phyloP scores from a whole-genome alignment of 306 rosid species.

The Acacia melanoxylon region DNA sequence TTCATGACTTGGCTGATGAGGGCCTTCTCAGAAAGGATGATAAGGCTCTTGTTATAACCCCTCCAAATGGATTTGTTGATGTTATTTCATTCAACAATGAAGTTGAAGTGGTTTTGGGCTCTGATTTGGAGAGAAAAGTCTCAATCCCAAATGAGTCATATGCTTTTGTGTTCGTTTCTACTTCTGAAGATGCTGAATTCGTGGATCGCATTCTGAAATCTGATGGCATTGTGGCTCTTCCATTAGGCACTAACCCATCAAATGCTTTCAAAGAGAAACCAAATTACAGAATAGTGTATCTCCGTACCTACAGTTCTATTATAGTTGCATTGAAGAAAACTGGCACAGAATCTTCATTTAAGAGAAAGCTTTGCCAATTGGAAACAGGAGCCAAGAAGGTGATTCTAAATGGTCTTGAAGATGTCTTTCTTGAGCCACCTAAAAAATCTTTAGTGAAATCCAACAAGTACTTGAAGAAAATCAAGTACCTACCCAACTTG shows the following conservation, averaged over 20 bases:
- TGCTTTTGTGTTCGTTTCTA: slow-evolving; percentile 56
- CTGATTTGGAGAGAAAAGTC: slow-evolving; percentile 37
- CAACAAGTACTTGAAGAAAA: slow-evolving; percentile 37
- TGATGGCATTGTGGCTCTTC: slow-evolving; percentile 67
- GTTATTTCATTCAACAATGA: slow-evolving; percentile 28
- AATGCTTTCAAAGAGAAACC: slow-evolving; percentile 32
- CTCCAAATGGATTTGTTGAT: slow-evolving; percentile 27
- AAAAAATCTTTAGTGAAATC: slow-evolving; percentile 25
- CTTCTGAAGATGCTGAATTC: slow-evolving; percentile 46
- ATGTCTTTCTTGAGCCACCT: slow-evolving; percentile 62
- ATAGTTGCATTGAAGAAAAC: slow-evolving; percentile 57
- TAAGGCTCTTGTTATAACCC: slow-evolving; percentile 52
- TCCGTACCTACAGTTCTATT: slow-evolving; percentile 46
- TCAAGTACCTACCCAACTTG: slow-evolving; percentile 63
- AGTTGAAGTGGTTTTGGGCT: slow-evolving; percentile 38
- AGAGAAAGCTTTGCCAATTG: slow-evolving; percentile 42
- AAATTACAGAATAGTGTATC: slow-evolving; percentile 56
- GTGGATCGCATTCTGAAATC: slow-evolving; percentile 54
- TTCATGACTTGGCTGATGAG: slow-evolving; percentile 59
- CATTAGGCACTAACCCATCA: slow-evolving; percentile 43
- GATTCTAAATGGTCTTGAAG: slow-evolving; percentile 51
- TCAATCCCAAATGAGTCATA: slow-evolving; percentile 42
- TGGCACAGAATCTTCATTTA: slow-evolving; percentile 30
- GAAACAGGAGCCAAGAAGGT: slow-evolving; percentile 29
- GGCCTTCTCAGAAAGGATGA: slow-evolving; percentile 47